Evolutionary conservation across 2,329 filamentous ascomycete genomes (phyloP).

Genomic region (Fusarium decemcellulare): DNA sequence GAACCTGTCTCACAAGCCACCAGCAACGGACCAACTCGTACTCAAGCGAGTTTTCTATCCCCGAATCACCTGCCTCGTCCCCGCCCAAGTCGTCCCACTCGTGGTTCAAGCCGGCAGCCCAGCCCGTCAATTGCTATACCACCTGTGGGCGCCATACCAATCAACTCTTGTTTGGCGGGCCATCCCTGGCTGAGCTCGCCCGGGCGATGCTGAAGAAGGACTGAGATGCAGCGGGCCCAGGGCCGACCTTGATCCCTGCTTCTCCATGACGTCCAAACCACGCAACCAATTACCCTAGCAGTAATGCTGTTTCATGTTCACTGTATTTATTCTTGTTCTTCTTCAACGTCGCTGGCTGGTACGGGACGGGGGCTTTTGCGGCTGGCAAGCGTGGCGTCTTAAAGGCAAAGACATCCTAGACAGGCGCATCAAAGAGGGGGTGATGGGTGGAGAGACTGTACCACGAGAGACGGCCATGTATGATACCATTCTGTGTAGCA

Average conservation of each 20-base stretch:
- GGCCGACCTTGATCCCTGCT: not conserved
- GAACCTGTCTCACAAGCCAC: slow-evolving; percentile 37
- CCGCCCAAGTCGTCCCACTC: slow-evolving; percentile 51
- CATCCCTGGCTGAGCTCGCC: slow-evolving; percentile 60
- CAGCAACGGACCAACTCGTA: slow-evolving; percentile 49
- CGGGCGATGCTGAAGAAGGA: slow-evolving; percentile 57
- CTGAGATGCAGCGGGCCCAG: slow-evolving; percentile 23
- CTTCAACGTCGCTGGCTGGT: slow-evolving; percentile 46
- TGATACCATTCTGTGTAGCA: slow-evolving; percentile 35
- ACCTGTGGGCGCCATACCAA: slow-evolving; percentile 69
- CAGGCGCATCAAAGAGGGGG: slow-evolving; percentile 11
- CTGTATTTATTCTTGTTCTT: slow-evolving; percentile 8
- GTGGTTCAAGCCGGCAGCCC: slow-evolving; percentile 54
- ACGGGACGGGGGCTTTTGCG: slow-evolving; percentile 40
- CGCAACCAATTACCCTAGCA: slow-evolving; percentile 11
- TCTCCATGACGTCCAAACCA: slow-evolving; percentile 20
- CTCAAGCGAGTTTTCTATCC: slow-evolving; percentile 47
- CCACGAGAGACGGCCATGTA: slow-evolving; percentile 31
- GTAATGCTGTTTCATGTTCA: slow-evolving; percentile 24
- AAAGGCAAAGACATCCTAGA: slow-evolving; percentile 23
- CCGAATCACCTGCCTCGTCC: slow-evolving; percentile 44
- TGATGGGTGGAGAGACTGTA: slow-evolving; percentile 23
- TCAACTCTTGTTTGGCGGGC: slow-evolving; percentile 67
- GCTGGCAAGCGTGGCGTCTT: slow-evolving; percentile 38
- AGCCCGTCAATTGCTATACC: slow-evolving; percentile 65